These are phyloP conservation scores for Tuber aestivum DNA, from an alignment of 495 filamentous ascomycete genomes.

Conservation along the genomic window DNA sequence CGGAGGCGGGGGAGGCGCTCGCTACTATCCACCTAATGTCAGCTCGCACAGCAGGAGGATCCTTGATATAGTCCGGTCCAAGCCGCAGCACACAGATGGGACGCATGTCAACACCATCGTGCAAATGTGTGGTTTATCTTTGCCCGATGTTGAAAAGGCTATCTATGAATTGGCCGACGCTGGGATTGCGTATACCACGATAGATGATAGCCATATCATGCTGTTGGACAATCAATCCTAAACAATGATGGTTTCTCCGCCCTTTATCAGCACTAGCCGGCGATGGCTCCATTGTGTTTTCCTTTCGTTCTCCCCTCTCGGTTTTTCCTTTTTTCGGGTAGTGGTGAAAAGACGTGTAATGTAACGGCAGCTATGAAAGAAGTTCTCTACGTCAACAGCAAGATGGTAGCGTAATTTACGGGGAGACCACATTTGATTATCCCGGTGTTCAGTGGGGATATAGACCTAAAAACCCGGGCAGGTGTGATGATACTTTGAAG, in stretches of 20 bases:
- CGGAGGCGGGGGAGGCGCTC: constrained; percentile 19
- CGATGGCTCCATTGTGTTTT: neutral
- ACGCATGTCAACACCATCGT: constrained; percentile 71
- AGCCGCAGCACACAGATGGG: constrained; percentile 68
- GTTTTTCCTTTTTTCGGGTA: constrained; percentile 10
- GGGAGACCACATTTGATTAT: neutral
- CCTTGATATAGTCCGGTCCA: constrained; percentile 56
- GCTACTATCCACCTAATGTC: constrained; percentile 48
- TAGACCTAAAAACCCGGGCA: too few relatives aligned
- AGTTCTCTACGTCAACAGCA: neutral
- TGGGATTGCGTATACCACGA: constrained; percentile 79
- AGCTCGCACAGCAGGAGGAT: constrained; percentile 58
- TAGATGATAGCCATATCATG: constrained; percentile 61
- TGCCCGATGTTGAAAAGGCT: constrained; percentile 64
- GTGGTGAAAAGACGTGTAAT: constrained; percentile 1
- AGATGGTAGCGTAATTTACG: neutral
- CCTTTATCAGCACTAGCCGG: neutral
- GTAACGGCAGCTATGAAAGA: constrained; percentile 4
- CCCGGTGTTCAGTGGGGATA: too few relatives aligned
- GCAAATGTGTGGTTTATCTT: constrained; percentile 54
- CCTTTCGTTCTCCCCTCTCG: neutral
- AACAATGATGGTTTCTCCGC: neutral
- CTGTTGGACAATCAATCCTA: constrained; percentile 17
- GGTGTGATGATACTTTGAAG: too few relatives aligned
- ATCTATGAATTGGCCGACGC: constrained; percentile 67